A percentile compares a stretch with the other conserved stretches of the same genome.
Evolutionary conservation across 768 basidiomycete genomes (phyloP).

Genomic region (Butyriboletus loyo): DNA sequence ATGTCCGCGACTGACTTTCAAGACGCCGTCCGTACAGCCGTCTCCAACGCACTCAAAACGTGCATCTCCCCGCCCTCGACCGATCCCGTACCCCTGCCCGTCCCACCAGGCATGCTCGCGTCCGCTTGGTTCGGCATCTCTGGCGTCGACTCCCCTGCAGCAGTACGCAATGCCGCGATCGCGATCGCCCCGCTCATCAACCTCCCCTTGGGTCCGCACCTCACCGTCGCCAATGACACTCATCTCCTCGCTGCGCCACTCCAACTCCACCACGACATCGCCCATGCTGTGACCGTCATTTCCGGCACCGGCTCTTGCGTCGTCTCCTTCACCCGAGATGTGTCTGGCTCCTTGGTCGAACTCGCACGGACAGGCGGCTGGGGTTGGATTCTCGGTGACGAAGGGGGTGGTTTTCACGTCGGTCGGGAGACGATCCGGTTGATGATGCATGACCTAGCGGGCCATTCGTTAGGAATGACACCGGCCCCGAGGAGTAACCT

Average conservation of each 20-base stretch:
- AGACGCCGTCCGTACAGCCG: slow-evolving; percentile 47
- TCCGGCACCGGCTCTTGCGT: slow-evolving; percentile 81
- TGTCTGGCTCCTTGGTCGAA: slow-evolving; percentile 46
- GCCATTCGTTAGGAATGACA: slow-evolving; percentile 37
- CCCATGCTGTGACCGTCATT: slow-evolving; percentile 67
- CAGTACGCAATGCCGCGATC: slow-evolving; percentile 52
- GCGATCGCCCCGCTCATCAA: slow-evolving; percentile 55
- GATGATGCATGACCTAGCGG: slow-evolving; percentile 56
- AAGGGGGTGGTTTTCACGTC: slow-evolving; percentile 79
- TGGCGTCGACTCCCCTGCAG: slow-evolving; percentile 72
- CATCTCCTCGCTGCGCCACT: slow-evolving; percentile 82
- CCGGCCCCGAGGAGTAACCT: slow-evolving; percentile 32
- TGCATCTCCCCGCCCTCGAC: slow-evolving; percentile 37
- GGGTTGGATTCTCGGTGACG: slow-evolving; percentile 85
- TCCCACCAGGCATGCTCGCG: slow-evolving; percentile 44
- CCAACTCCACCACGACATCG: slow-evolving; percentile 53
- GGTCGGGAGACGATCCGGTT: slow-evolving; percentile 74
- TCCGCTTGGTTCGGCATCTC: slow-evolving; percentile 84
- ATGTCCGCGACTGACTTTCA: slow-evolving; percentile 63
- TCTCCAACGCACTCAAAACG: slow-evolving; percentile 52
- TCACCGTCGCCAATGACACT: slow-evolving; percentile 78
- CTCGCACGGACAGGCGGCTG: slow-evolving; percentile 74
- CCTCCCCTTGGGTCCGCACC: slow-evolving; percentile 50
- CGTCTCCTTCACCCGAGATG: slow-evolving; percentile 54
- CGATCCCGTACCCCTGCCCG: slow-evolving; percentile 38